A percentile compares a stretch with the other conserved stretches of the same genome.
phyloP scores from a whole-genome alignment of 768 basidiomycete genomes.

The Mycena olivaceomarginata region DNA sequence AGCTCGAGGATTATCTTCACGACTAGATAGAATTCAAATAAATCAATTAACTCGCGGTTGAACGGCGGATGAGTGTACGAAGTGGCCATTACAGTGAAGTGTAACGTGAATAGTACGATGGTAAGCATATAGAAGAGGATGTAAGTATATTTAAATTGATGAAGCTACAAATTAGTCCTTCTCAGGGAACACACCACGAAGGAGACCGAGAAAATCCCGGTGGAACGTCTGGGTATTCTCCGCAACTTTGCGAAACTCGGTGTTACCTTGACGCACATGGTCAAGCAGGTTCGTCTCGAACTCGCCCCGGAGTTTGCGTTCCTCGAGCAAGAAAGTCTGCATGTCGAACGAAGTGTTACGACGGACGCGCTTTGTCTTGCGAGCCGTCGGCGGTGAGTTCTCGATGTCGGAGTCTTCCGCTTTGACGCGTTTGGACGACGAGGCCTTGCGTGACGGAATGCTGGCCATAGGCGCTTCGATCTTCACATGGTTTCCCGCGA shows the following conservation, averaged over 20 bases:
- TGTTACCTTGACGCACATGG: neutral
- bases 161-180: neutral
- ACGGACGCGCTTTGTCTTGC: neutral
- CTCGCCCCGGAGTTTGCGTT: constrained; percentile 20
- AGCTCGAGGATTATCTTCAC: constrained; percentile 28
- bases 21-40: neutral
- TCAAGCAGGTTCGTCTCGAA: neutral
- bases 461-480: neutral
- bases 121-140: neutral
- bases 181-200: neutral
- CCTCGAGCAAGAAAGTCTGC: neutral
- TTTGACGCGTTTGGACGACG: neutral
- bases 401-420: neutral
- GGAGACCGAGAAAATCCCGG: neutral
- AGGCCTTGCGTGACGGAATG: neutral
- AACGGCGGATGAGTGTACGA: neutral
- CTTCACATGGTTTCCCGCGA: neutral
- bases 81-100: neutral
- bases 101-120: neutral
- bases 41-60: neutral
- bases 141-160: neutral
- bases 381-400: neutral
- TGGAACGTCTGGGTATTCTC: neutral
- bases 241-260: neutral
- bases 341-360: neutral